A percentile compares a stretch with the other conserved stretches of the same genome.
These are phyloP conservation scores for Penicillium aurantiogriseum DNA, from an alignment of 2,329 filamentous ascomycete genomes.

Conservation along the genomic window DNA sequence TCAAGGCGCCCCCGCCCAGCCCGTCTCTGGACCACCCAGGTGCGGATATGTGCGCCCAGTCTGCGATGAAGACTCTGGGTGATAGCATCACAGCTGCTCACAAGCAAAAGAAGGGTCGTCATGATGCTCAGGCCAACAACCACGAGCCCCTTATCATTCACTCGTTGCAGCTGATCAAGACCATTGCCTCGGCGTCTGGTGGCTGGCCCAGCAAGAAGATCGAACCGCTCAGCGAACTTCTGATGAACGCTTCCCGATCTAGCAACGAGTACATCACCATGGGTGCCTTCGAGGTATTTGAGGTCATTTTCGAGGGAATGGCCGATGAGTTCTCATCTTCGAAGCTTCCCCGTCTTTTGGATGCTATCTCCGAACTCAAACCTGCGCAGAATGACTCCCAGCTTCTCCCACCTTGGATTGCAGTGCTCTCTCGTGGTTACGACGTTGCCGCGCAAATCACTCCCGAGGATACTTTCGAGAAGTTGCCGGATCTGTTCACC, in stretches of 20 bases:
- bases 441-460: slow-evolving; percentile 88
- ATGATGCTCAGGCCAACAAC: slow-evolving; percentile 46
- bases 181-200: slow-evolving; percentile 78
- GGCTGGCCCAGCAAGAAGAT: slow-evolving; percentile 98
- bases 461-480: slow-evolving; percentile 87
- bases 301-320: slow-evolving; percentile 93
- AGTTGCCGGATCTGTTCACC: slow-evolving; percentile 79
- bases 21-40: slow-evolving; percentile 92
- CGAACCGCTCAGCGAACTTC: slow-evolving; percentile 81
- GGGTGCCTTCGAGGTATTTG: slow-evolving; percentile 94
- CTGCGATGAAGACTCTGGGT: slow-evolving; percentile 75
- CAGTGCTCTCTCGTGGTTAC: slow-evolving; percentile 89
- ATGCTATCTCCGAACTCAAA: slow-evolving; percentile 87
- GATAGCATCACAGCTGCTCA: slow-evolving; percentile 66
- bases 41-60: slow-evolving; percentile 93
- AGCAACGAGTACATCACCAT: slow-evolving; percentile 96
- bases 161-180: slow-evolving; percentile 86
- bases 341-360: slow-evolving; percentile 83
- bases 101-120: slow-evolving; percentile 62
- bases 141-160: slow-evolving; percentile 87
- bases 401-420: slow-evolving; percentile 92
- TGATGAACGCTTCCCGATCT: slow-evolving; percentile 83
- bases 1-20: slow-evolving; percentile 82
- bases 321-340: slow-evolving; percentile 80
- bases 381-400: slow-evolving; percentile 92